Conservation (phyloP, 192 early-diverging fungal species). For the Entomortierella parvispora region DNA sequence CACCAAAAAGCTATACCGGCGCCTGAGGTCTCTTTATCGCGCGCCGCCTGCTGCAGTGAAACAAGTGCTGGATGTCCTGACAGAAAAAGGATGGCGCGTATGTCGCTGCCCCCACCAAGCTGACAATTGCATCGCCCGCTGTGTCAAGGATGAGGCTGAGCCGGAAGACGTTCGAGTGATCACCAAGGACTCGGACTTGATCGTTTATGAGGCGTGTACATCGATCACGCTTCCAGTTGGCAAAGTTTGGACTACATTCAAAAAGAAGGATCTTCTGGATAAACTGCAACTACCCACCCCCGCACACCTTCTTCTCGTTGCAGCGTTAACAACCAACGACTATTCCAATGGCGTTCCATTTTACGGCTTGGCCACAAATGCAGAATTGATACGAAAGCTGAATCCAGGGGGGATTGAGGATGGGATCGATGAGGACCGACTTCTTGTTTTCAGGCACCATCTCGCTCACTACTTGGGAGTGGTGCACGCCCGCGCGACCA, state of each 20-base stretch:
- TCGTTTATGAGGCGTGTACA: no score
- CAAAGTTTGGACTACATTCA: not conserved
- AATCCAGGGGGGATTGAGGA: not conserved
- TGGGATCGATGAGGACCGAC: not conserved
- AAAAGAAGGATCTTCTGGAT: not conserved
- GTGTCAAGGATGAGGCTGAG: no score
- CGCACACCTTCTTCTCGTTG: not conserved
- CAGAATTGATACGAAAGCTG: not conserved
- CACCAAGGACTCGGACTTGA: no score
- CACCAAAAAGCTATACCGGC: no score
- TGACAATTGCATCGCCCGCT: no score
- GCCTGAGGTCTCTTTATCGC: no score
- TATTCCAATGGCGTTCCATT: slow-evolving; percentile 3
- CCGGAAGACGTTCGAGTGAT: no score
- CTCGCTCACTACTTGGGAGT: not conserved
- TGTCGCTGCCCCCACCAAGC: no score
- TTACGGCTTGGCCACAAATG: slow-evolving; percentile 2
- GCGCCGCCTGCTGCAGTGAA: no score
- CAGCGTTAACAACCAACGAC: slow-evolving; percentile 2
- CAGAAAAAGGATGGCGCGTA: no score
- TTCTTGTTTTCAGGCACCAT: not conserved
- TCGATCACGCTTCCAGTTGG: no score
- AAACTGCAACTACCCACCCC: not conserved
- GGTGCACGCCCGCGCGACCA: not conserved
- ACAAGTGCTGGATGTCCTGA: no score